These are phyloP conservation scores for Nothophoma quercina DNA, from an alignment of 2,329 filamentous ascomycete genomes.

Conservation along the genomic window DNA sequence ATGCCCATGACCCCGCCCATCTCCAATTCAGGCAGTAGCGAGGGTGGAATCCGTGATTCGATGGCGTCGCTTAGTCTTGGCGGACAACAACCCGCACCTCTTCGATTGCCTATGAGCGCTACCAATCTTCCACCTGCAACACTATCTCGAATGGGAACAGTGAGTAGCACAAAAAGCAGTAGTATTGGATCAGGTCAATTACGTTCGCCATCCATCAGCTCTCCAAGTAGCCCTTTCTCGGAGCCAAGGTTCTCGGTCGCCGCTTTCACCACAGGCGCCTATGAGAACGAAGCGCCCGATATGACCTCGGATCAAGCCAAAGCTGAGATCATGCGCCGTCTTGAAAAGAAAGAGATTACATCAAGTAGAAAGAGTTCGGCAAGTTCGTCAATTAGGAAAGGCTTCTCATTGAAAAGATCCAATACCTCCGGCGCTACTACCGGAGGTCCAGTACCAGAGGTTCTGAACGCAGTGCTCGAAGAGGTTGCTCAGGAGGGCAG, in stretches of 20 bases:
- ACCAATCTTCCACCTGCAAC: slow-evolving; percentile 10
- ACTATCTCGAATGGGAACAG: slow-evolving; percentile 20
- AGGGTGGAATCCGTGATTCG: slow-evolving; percentile 19
- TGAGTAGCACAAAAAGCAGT: slow-evolving; percentile 18
- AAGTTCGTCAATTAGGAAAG: slow-evolving; percentile 16
- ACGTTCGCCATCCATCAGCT: neutral
- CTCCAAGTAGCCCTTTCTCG: slow-evolving; percentile 17
- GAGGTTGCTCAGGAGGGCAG: slow-evolving; percentile 25
- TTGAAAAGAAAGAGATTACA: slow-evolving; percentile 13
- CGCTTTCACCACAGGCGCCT: slow-evolving; percentile 11
- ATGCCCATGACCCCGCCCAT: slow-evolving; percentile 24
- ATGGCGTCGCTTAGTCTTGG: slow-evolving; percentile 21
- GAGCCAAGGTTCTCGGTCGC: slow-evolving; percentile 22
- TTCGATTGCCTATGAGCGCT: slow-evolving; percentile 9
- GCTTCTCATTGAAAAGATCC: slow-evolving; percentile 20
- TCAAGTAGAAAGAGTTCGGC: slow-evolving; percentile 14
- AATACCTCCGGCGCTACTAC: slow-evolving; percentile 10
- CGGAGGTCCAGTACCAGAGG: slow-evolving; percentile 11
- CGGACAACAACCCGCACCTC: slow-evolving; percentile 3
- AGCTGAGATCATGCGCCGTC: slow-evolving; percentile 19
- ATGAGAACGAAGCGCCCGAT: slow-evolving; percentile 18
- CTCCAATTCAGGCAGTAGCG: slow-evolving; percentile 20
- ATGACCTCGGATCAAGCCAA: slow-evolving; percentile 22
- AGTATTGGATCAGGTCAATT: slow-evolving; percentile 7
- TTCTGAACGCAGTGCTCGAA: slow-evolving; percentile 21